Evolutionary conservation across 108 stramenopile species (phyloP).

Genomic region (Epipyxis sp.): DNA sequence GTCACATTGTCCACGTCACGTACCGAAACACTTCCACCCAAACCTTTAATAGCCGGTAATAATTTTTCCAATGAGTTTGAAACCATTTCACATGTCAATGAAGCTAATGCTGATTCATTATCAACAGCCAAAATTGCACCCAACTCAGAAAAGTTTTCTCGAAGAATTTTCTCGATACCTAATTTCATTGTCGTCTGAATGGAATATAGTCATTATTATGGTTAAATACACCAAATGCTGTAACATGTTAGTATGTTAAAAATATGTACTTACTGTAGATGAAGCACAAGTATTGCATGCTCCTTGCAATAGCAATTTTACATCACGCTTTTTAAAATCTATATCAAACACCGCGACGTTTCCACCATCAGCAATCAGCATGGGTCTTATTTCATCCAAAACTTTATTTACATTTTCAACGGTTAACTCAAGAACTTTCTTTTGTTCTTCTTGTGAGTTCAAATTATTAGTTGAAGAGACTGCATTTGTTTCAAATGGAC

Average conservation of each 20-base stretch:
- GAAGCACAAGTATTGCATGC: slow-evolving; percentile 82
- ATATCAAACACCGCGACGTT: slow-evolving; percentile 80
- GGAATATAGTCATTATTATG: background rate
- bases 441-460: slow-evolving; percentile 33
- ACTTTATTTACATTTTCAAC: slow-evolving; percentile 83
- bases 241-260: background rate
- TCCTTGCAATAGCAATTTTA: slow-evolving; percentile 80
- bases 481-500: too few relatives aligned
- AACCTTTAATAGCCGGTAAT: slow-evolving; percentile 27
- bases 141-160: slow-evolving; percentile 72
- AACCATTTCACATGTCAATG: background rate
- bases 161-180: slow-evolving; percentile 90
- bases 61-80: background rate
- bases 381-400: slow-evolving; percentile 88
- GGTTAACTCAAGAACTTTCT: slow-evolving; percentile 62
- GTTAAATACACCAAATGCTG: background rate
- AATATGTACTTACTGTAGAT: slow-evolving; percentile 61
- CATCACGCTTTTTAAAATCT: slow-evolving; percentile 60
- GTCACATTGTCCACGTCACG: slow-evolving; percentile 1
- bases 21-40: slow-evolving; percentile 12
- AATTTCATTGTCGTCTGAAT: slow-evolving; percentile 90
- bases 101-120: too few relatives aligned
- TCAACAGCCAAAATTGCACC: slow-evolving; percentile 60
- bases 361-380: slow-evolving; percentile 89
- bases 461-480: too few relatives aligned